phyloP scores from a whole-genome alignment of 306 rosid genomes.

The Gleditsia sinensis region DNA sequence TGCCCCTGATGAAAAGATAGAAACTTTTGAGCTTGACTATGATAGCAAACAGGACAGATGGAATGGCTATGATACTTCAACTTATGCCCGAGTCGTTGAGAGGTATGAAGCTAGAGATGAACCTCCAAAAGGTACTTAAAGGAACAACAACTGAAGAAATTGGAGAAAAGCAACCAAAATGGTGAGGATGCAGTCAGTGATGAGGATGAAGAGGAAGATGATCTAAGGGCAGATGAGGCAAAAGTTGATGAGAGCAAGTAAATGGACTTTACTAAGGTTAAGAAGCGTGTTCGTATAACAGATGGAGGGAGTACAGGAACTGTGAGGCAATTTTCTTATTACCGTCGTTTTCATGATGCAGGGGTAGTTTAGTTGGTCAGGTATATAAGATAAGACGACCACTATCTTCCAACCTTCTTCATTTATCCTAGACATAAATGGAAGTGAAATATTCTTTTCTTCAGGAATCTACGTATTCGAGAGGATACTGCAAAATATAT shows the following conservation, averaged over 20 bases:
- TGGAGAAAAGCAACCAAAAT: no score
- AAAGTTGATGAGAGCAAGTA: slow-evolving; percentile 73
- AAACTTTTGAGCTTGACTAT: slow-evolving; percentile 56
- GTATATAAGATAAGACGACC: not conserved
- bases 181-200: no score
- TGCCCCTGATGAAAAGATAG: no score
- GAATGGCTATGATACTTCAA: slow-evolving; percentile 64
- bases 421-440: not conserved
- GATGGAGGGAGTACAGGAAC: slow-evolving; percentile 78
- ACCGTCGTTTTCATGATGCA: not conserved
- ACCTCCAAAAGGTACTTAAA: slow-evolving; percentile 52
- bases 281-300: slow-evolving; percentile 66
- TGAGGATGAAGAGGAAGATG: slow-evolving; percentile 56
- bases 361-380: not conserved
- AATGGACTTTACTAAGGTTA: slow-evolving; percentile 75
- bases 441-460: not conserved
- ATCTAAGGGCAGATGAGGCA: slow-evolving; percentile 64
- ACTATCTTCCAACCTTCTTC: not conserved
- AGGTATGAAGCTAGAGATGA: slow-evolving; percentile 57
- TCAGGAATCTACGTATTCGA: slow-evolving; percentile 56
- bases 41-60: slow-evolving; percentile 62
- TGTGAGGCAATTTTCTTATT: slow-evolving; percentile 40
- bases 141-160: no score
- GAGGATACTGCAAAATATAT: slow-evolving; percentile 65
- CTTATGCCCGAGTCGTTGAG: slow-evolving; percentile 52